These are phyloP conservation scores for Metschnikowia peoriensis DNA, from an alignment of 805 yeast genomes.

Conservation along the genomic window DNA sequence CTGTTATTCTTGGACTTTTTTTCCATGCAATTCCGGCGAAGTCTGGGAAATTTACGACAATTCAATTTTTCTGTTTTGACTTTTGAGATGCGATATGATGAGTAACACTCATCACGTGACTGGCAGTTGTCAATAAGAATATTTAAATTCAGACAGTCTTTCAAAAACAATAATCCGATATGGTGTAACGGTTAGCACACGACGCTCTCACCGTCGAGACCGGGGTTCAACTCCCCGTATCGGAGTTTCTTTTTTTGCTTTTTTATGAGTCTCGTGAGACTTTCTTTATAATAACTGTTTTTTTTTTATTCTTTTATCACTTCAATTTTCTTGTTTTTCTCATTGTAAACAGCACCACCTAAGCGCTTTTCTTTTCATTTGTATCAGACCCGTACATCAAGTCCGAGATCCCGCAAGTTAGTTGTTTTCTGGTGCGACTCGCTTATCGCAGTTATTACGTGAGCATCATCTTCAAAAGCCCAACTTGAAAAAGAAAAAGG, in stretches of 20 bases:
- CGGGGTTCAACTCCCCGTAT: neutral
- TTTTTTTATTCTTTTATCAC: no score
- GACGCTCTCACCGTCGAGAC: neutral
- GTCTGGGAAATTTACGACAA: no score
- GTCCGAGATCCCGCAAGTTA: neutral
- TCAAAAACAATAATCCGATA: neutral
- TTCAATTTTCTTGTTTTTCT: neutral
- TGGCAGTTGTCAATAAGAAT: no score
- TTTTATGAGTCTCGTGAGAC: no score
- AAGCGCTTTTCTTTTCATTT: no score
- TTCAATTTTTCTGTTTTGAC: no score
- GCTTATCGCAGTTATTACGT: neutral
- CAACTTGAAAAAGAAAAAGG: neutral
- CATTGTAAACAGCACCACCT: neutral
- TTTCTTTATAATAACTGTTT: no score
- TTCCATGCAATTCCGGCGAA: no score
- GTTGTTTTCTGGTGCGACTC: neutral
- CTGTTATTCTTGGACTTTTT: no score
- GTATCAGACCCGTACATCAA: constrained; percentile 2
- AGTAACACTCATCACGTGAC: no score
- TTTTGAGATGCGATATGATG: no score
- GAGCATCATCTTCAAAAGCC: neutral
- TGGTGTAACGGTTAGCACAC: neutral
- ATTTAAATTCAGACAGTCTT: no score
- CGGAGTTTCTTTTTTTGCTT: neutral